Percentiles rank a stretch among this genome's conserved stretches.
These are phyloP conservation scores for Apium graveolens DNA, from an alignment of 129 eudicot genomes.

Conservation along the genomic window DNA sequence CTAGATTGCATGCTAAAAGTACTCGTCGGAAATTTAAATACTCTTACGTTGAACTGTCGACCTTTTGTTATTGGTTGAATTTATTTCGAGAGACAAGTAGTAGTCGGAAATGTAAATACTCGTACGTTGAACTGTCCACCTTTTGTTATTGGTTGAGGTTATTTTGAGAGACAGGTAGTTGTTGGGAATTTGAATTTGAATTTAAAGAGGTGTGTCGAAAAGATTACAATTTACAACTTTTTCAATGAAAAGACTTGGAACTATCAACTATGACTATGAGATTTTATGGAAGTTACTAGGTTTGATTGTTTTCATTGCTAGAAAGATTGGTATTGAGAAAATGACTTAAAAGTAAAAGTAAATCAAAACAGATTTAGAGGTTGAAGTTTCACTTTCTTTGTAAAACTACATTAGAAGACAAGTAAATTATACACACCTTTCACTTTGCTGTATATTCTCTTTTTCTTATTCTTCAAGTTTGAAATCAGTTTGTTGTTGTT, in stretches of 20 bases:
- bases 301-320: not conserved
- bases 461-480: constrained; percentile 77
- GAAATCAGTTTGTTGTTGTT: constrained; percentile 37
- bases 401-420: constrained; percentile 38
- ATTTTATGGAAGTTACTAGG: not conserved
- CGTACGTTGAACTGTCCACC: not conserved
- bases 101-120: not conserved
- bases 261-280: not conserved
- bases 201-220: not conserved
- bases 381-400: constrained; percentile 50
- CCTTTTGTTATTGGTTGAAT: too few relatives aligned
- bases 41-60: not conserved
- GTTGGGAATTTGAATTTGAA: not conserved
- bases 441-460: constrained; percentile 24
- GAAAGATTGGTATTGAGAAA: constrained; percentile 11
- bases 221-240: not conserved
- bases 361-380: constrained; percentile 25
- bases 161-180: not conserved
- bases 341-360: constrained; percentile 19
- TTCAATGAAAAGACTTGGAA: not conserved
- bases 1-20: not conserved
- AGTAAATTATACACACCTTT: constrained; percentile 31
- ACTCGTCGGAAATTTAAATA: not conserved
- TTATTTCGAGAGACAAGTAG: too few relatives aligned
- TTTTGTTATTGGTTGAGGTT: not conserved